phyloP scores from a whole-genome alignment of 164 flowering plant genomes.

The Amborella trichopoda region DNA sequence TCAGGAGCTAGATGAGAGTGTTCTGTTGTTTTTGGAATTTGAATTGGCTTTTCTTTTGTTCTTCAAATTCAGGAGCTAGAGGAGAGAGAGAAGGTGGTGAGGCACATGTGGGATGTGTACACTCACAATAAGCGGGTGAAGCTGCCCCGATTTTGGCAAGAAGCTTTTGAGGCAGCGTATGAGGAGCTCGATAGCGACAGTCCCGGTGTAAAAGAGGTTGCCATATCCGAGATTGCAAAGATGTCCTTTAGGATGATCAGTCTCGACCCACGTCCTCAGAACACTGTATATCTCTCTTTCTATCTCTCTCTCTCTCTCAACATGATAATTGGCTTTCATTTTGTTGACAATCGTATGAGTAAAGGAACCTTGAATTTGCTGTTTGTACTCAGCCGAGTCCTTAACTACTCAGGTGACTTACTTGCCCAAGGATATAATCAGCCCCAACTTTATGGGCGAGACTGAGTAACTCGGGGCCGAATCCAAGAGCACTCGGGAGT shows the following conservation, averaged over 20 bases:
- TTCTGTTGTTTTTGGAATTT: not conserved
- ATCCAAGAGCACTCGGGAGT: no score
- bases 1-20: constrained; percentile 1
- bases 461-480: no score
- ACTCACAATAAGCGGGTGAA: constrained; percentile 62
- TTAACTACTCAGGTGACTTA: no score
- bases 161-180: constrained; percentile 91
- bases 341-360: no score
- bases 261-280: constrained; percentile 19
- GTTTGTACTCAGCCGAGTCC: no score
- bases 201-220: constrained; percentile 54
- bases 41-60: not conserved
- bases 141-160: constrained; percentile 82
- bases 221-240: constrained; percentile 88
- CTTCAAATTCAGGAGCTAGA: constrained; percentile 65
- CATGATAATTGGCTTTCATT: no score
- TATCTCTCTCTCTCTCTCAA: not conserved
- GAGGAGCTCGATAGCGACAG: constrained; percentile 75
- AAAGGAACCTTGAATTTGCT: no score
- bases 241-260: constrained; percentile 63
- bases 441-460: no score
- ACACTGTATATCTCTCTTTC: not conserved
- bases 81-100: constrained; percentile 97
- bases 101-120: constrained; percentile 98
- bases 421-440: no score